Conservation (phyloP, 1,284 basidiomycete genomes). For the Porodaedalea pini region DNA sequence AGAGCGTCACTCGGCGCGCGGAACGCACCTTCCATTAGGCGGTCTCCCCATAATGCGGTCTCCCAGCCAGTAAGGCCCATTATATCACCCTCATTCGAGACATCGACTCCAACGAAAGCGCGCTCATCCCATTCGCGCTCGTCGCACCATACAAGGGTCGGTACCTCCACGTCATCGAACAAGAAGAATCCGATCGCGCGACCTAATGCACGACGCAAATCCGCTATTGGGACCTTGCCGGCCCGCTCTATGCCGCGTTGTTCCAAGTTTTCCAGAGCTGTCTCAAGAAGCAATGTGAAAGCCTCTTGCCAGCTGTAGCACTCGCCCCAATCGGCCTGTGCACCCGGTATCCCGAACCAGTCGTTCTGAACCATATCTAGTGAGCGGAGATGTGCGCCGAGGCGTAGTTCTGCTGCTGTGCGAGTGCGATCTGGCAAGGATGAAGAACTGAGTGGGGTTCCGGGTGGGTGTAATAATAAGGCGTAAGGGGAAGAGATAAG, state of each 20-base stretch:
- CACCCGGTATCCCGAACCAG: conserved; percentile 57
- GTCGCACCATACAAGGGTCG: conserved; percentile 59
- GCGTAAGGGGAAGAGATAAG: conserved; percentile 41
- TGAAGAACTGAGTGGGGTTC: conserved; percentile 34
- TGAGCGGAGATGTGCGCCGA: conserved; percentile 55
- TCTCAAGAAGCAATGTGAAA: conserved; percentile 57
- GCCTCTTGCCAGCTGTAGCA: conserved; percentile 70
- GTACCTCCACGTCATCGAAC: conserved; percentile 71
- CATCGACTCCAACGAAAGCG: conserved; percentile 38
- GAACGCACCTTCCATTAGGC: conserved; percentile 62
- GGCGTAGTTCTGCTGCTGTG: conserved; percentile 39
- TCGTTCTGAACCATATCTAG: conserved; percentile 65
- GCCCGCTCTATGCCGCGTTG: conserved; percentile 13
- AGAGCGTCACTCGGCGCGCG: conserved; percentile 47
- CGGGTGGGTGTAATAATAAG: conserved; percentile 36
- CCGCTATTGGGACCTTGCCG: conserved; percentile 15
- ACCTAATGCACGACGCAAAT: conserved; percentile 49
- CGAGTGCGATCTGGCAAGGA: conserved; percentile 22
- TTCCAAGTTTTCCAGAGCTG: conserved; percentile 39
- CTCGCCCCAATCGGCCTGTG: conserved; percentile 33
- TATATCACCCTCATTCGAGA: conserved; percentile 26
- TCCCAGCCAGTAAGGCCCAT: conserved; percentile 38
- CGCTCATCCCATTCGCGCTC: conserved; percentile 46
- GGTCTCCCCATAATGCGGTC: conserved; percentile 71
- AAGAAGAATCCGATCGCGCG: conserved; percentile 70